Evolutionary conservation across 257 asterid genomes (phyloP).

Genomic region (Solanum pinnatisectum): DNA sequence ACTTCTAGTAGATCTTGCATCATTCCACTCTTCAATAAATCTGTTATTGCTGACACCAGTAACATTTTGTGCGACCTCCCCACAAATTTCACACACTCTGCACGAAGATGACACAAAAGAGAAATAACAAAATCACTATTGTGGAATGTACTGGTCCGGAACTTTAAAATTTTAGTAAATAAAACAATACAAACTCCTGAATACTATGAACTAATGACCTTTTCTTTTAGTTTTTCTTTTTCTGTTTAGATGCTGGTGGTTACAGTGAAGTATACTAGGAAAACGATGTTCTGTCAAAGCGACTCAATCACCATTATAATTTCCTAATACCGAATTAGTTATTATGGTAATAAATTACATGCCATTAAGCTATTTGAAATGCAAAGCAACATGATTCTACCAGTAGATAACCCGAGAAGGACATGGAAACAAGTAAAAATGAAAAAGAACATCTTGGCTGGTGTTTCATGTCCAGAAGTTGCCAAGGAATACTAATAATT

Average conservation of each 20-base stretch:
- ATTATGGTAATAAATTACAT: not conserved
- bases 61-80: slow-evolving; percentile 49
- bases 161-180: not conserved
- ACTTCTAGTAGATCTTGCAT: slow-evolving; percentile 8
- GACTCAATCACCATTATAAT: not conserved
- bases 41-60: slow-evolving; percentile 33
- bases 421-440: not conserved
- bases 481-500: not conserved
- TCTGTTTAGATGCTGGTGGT: not conserved
- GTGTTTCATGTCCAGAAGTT: not conserved
- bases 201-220: not conserved
- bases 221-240: not conserved
- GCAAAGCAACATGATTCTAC: not conserved
- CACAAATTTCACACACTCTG: slow-evolving; percentile 85
- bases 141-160: not conserved
- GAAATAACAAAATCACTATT: not conserved
- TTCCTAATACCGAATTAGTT: not conserved
- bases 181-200: not conserved
- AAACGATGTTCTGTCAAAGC: not conserved
- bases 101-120: not conserved
- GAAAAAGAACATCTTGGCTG: not conserved
- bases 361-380: not conserved
- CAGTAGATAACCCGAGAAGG: not conserved
- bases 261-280: not conserved
- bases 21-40: slow-evolving; percentile 76